A percentile compares a stretch with the other conserved stretches of the same genome.
Evolutionary conservation across 176 grass and related monocot species (phyloP).

Genomic region (Avena sativa): DNA sequence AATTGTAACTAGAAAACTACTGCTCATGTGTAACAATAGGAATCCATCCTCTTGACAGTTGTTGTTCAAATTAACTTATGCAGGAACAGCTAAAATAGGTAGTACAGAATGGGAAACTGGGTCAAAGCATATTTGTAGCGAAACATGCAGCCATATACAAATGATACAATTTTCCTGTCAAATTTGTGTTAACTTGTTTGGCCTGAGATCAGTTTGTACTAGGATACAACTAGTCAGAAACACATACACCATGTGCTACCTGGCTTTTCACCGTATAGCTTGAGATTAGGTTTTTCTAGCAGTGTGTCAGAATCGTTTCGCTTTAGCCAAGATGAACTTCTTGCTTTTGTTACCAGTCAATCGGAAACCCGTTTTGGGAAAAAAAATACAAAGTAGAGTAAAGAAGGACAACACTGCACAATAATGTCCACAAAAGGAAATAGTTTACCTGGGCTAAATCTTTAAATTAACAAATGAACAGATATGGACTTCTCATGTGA

Average conservation of each 20-base stretch:
- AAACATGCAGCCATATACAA: neutral
- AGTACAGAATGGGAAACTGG: slow-evolving; percentile 22
- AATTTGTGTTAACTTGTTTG: neutral
- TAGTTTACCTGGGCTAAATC: neutral
- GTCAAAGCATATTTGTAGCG: neutral
- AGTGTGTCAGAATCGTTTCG: neutral
- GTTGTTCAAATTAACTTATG: slow-evolving; percentile 25
- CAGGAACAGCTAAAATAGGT: slow-evolving; percentile 2
- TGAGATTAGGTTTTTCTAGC: neutral
- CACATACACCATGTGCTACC: neutral
- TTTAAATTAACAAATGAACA: slow-evolving; percentile 16
- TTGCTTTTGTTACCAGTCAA: neutral
- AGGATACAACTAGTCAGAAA: neutral
- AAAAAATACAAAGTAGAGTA: neutral
- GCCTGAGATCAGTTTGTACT: neutral
- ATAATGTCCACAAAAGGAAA: neutral
- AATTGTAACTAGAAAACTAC: neutral
- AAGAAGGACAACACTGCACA: neutral
- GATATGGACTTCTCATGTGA: neutral
- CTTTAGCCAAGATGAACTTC: neutral
- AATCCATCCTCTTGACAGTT: slow-evolving; percentile 16
- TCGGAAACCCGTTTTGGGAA: neutral
- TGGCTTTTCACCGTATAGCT: neutral
- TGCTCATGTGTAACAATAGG: neutral
- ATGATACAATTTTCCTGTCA: neutral